Base-by-base conservation (phyloP, 2,329 filamentous ascomycete genomes). In the Botrytis sinoallii region DNA sequence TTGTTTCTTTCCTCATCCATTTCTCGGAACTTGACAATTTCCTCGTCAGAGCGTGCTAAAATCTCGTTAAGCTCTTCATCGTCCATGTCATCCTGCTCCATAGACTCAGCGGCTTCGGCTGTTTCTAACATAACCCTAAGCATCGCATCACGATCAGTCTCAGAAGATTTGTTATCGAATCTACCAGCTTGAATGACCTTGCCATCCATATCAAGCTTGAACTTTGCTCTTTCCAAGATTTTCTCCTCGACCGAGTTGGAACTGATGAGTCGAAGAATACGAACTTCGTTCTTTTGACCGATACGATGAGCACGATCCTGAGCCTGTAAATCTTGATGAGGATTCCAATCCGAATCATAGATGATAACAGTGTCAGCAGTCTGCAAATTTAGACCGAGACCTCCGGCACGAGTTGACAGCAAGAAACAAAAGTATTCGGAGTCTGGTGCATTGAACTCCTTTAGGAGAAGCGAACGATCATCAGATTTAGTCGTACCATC, bases 241-340 rank as follows among this genome's bases (percentile, higher is more conserved):
- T 98, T 98, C 84, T 99, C 96, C 84, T 99, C 96, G 3, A 99
- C 95, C 0, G 96, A 98, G 80, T 97, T 97, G 16, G 94, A 97
- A 77, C 92, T 98, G 83, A 99, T 98, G 63, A 99, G 87, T 83
- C 96, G 92, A 75, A 99, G 85, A 82, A 99, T 99, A 79, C 96
- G 93, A 73, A 99, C 96, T 83, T 99, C 96, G 79, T 99, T 99
- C 90, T 99, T 99, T 83, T 99, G 96, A 75, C 96, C 96, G 78
- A 99, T 99, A 92, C 96, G 95, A 90, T 99, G 96, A 65, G 96
- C 96, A 91, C 96, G 96, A 92, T 99, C 96, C 82, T 99, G 96
- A 22, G 96, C 96, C 83, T 99, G 96, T 83, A 99, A 86, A 92
- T 99, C 96, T 83, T 99, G 96, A 82, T 98, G 95, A 81, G 96